These are phyloP conservation scores for Nasturtium officinale DNA, from an alignment of 345 rosid species.

Conservation along the genomic window DNA sequence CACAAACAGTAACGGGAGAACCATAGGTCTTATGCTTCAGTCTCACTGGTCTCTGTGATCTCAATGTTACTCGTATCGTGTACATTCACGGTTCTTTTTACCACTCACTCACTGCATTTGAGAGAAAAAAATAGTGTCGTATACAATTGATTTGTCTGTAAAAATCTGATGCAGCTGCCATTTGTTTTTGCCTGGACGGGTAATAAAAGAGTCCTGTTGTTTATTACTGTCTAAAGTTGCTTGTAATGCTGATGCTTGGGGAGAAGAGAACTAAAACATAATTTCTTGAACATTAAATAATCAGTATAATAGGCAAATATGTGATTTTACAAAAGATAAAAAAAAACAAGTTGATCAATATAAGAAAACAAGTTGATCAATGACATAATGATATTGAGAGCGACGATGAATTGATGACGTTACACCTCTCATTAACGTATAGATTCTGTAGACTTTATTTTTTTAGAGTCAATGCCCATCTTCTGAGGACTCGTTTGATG, in stretches of 20 bases:
- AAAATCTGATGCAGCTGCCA: neutral
- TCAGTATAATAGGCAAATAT: neutral
- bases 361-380: neutral
- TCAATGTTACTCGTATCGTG: neutral
- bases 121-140: neutral
- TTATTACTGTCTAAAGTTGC: neutral
- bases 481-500: neutral
- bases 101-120: conserved; percentile 1
- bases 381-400: neutral
- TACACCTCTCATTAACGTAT: neutral
- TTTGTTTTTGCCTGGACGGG: neutral
- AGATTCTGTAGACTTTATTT: conserved; percentile 10
- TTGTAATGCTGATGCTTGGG: conserved; percentile 1
- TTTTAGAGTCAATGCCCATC: neutral
- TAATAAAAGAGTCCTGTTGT: neutral
- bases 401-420: neutral
- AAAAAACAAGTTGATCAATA: neutral
- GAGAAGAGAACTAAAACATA: neutral
- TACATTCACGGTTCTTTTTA: conserved; percentile 14
- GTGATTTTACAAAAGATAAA: neutral
- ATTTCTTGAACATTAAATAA: neutral
- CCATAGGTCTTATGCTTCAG: conserved; percentile 64
- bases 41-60: conserved; percentile 76
- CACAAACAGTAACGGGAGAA: conserved; percentile 51
- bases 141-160: neutral